Conservation (phyloP, 169 alveolate species). For the Eimeria acervulina region DNA sequence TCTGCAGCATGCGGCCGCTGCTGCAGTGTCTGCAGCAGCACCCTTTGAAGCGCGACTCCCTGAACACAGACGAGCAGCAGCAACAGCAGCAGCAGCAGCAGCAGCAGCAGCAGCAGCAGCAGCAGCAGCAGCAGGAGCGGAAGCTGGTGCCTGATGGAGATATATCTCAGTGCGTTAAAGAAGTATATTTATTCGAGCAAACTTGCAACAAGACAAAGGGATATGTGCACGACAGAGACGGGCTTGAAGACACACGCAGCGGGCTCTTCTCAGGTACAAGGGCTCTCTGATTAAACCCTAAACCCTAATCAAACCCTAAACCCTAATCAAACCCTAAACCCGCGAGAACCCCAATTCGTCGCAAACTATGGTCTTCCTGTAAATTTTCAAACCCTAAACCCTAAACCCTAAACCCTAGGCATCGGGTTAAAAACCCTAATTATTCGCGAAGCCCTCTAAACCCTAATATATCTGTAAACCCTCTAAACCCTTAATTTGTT, state of each 20-base stretch:
- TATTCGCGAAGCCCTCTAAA: neutral
- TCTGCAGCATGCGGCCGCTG: conserved; percentile 92
- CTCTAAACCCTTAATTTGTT: no score
- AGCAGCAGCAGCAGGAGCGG: conserved; percentile 30
- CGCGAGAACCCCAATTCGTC: neutral
- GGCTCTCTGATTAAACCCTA: neutral
- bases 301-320: no score
- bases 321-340: neutral
- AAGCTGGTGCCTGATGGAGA: conserved; percentile 85
- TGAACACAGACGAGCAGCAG: neutral
- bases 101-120: conserved; percentile 15
- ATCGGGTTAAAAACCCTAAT: neutral
- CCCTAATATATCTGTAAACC: neutral
- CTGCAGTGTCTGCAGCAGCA: conserved; percentile 87
- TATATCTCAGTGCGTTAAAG: conserved; percentile 88
- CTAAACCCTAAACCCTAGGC: conserved; percentile 15
- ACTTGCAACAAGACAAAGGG: conserved; percentile 90
- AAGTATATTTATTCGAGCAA: conserved; percentile 90
- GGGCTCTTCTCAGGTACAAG: conserved; percentile 90
- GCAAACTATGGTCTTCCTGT: no score
- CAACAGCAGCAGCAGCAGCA: conserved; percentile 50
- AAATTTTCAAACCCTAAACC: conserved; percentile 31
- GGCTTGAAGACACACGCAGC: conserved; percentile 92
- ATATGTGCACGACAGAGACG: conserved; percentile 92
- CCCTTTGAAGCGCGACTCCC: neutral